phyloP scores from a whole-genome alignment of 2,329 filamentous ascomycete species.

The Lojkania enalia region DNA sequence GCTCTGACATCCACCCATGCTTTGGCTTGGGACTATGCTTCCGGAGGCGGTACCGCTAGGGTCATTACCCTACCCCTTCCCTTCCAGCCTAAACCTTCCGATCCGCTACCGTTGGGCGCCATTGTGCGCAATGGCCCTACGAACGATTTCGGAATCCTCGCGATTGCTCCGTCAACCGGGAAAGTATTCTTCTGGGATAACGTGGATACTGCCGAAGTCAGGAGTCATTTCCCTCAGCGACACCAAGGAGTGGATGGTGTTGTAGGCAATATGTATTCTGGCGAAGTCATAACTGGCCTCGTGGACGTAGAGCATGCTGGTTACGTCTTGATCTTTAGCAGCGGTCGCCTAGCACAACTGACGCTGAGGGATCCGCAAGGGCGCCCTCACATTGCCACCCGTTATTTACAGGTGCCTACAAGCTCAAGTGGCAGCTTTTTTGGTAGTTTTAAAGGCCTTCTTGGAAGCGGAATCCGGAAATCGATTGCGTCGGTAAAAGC shows the following conservation, averaged over 20 bases:
- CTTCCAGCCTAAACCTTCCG: slow-evolving; percentile 67
- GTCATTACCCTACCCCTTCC: slow-evolving; percentile 81
- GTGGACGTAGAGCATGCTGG: slow-evolving; percentile 85
- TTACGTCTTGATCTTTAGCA: slow-evolving; percentile 82
- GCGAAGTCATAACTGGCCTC: slow-evolving; percentile 76
- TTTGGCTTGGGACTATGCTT: slow-evolving; percentile 85
- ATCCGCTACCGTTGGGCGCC: slow-evolving; percentile 78
- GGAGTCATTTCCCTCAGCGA: slow-evolving; percentile 81
- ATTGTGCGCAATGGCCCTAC: slow-evolving; percentile 79
- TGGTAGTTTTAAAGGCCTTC: slow-evolving; percentile 74
- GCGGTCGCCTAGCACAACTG: slow-evolving; percentile 83
- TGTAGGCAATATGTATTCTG: slow-evolving; percentile 70
- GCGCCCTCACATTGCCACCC: slow-evolving; percentile 75
- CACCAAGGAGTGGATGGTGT: slow-evolving; percentile 76
- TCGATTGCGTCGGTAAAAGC: slow-evolving; percentile 81
- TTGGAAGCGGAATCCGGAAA: slow-evolving; percentile 71
- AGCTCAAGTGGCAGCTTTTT: slow-evolving; percentile 71
- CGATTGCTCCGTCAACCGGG: slow-evolving; percentile 81
- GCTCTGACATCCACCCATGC: slow-evolving; percentile 80
- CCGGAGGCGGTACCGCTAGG: slow-evolving; percentile 64
- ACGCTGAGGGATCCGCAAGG: slow-evolving; percentile 85
- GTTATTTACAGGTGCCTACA: slow-evolving; percentile 68
- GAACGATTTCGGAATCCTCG: slow-evolving; percentile 80
- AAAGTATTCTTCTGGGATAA: slow-evolving; percentile 95
- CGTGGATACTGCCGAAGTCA: slow-evolving; percentile 82